Evolutionary conservation across 2,329 filamentous ascomycete genomes (phyloP), one percentile per base, ranked within the genome.

Genomic region (Trichoderma koningii): DNA sequence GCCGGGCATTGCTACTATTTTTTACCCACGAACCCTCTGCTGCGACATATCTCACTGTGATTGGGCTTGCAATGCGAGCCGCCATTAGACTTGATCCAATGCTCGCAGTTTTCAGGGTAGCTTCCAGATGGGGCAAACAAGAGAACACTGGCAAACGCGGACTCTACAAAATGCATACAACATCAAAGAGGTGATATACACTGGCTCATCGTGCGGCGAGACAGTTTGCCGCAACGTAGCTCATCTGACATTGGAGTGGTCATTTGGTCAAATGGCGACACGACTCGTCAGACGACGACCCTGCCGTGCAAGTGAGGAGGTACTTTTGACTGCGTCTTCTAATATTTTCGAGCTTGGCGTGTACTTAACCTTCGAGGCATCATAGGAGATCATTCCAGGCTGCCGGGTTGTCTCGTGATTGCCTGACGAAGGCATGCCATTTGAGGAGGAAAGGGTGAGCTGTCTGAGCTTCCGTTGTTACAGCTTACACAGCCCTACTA

Each of bases 401-500:
- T 41, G 2, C 19, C 45, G 28, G 28, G n/a, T 5, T 48, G 30
- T 45, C 50, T 50, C 38, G 23, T 28, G 34, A 61, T 44, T 61
- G 4, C 34, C 47, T 6, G 23, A 30, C 42, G 44, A 23, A 42
- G 47, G 23, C 47, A 52, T 21, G 47, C 47, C 12, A 42, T 30
- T 41, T 14, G 57, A 61, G 9, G 6, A 23, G 34, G 14, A 5
- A 14, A 38, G 17, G 34, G 23, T 1, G 34, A 14, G 45, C 14
- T 53, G 30, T n/a, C 1, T 19, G 59, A 45, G 48, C 38, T 34
- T 30, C 48, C 38, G 34, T 34, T 10, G 38, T 23, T 61, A 6
- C 57, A 26, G 42, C 57, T 44, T 42, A 23, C 34, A 52, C 59
- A 45, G 59, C 48, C 59, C 28, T 53, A 44, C 21, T 52, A 38